Evolutionary conservation across 495 filamentous ascomycete genomes (phyloP).

Genomic region (Jackrogersella minutella): DNA sequence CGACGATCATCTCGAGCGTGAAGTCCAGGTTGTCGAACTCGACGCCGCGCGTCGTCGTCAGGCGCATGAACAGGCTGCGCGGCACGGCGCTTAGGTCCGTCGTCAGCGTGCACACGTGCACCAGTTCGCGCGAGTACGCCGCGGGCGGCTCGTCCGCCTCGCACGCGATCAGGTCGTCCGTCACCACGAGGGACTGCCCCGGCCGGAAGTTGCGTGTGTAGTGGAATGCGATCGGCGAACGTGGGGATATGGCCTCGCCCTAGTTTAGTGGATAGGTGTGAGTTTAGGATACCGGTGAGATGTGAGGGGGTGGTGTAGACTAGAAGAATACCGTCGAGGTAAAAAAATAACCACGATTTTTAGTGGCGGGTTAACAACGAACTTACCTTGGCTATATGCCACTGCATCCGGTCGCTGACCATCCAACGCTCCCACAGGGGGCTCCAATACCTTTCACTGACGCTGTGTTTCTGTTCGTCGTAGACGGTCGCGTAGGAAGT

Average conservation of each 20-base stretch:
- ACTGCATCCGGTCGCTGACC: slow-evolving; percentile 81
- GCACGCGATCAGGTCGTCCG: slow-evolving; percentile 77
- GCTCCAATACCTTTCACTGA: slow-evolving; percentile 75
- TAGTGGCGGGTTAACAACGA: too few species aligned
- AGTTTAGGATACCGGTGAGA: neutral
- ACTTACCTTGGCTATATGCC: slow-evolving; percentile 76
- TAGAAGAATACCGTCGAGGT: neutral
- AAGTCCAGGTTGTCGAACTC: slow-evolving; percentile 81
- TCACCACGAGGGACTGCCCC: slow-evolving; percentile 69
- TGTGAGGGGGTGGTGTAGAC: neutral
- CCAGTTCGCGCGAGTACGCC: slow-evolving; percentile 63
- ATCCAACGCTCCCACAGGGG: slow-evolving; percentile 83
- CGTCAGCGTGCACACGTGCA: slow-evolving; percentile 77
- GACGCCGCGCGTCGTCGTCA: slow-evolving; percentile 75
- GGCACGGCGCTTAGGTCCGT: slow-evolving; percentile 76
- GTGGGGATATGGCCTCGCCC: slow-evolving; percentile 73
- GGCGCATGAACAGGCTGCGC: slow-evolving; percentile 66
- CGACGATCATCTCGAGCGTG: slow-evolving; percentile 76
- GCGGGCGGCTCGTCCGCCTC: slow-evolving; percentile 68
- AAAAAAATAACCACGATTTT: too few species aligned
- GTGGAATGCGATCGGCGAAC: slow-evolving; percentile 74
- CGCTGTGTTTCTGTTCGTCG: slow-evolving; percentile 71
- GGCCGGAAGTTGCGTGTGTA: slow-evolving; percentile 81
- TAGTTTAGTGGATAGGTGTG: slow-evolving; percentile 41
- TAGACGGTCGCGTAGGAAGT: slow-evolving; percentile 79